Conservation (phyloP, 2,329 filamentous ascomycete genomes). For the Hyphodiscus sp. region DNA sequence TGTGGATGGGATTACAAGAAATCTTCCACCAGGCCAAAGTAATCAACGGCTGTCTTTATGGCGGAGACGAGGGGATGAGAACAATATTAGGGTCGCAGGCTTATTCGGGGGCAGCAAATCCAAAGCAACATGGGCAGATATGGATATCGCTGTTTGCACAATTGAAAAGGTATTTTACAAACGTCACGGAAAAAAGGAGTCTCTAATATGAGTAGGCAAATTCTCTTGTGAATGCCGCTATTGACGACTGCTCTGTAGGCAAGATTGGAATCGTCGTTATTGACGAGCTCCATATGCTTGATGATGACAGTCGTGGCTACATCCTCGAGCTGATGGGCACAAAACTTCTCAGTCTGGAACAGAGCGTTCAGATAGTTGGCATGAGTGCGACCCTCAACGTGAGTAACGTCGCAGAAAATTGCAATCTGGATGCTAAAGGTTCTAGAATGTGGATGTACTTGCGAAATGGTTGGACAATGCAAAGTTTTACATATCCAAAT, state of each 20-base stretch:
- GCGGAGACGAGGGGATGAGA: conserved; percentile 49
- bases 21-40: conserved; percentile 3
- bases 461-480: conserved; percentile 61
- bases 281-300: conserved; percentile 78
- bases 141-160: conserved; percentile 73
- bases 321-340: conserved; percentile 68
- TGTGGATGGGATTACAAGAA: conserved; percentile 49
- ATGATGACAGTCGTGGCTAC: conserved; percentile 72
- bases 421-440: not conserved
- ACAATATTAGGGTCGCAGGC: conserved; percentile 58
- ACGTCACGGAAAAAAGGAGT: not conserved
- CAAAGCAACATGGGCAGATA: conserved; percentile 62
- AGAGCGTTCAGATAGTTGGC: conserved; percentile 63
- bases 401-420: conserved; percentile 10
- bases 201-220: conserved; percentile 51
- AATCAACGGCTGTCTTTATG: conserved; percentile 36
- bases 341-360: conserved; percentile 62
- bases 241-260: conserved; percentile 61
- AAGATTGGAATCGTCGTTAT: conserved; percentile 62
- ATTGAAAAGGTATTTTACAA: conserved; percentile 58
- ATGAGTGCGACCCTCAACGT: conserved; percentile 77
- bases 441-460: conserved; percentile 61
- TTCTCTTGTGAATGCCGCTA: conserved; percentile 63
- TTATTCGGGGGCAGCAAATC: conserved; percentile 70
- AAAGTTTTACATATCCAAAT: conserved; percentile 66